Base-by-base conservation (phyloP, 2,329 filamentous ascomycete species). In the Epichloe amarillans region DNA sequence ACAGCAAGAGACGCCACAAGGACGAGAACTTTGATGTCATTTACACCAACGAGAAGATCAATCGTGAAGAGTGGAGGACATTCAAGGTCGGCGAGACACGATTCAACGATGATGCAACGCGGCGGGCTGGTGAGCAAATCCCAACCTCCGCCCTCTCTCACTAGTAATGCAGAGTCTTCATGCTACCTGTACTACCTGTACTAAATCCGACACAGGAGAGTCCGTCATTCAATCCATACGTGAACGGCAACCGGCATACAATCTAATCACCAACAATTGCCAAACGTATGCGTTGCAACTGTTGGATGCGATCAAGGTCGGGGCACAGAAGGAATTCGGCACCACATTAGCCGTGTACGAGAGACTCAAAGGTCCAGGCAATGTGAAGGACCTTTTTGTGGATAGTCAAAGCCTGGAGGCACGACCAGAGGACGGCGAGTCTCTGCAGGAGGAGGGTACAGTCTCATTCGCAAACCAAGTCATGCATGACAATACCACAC, bases 181-280 rank as follows among this genome's bases (percentile, higher is more conserved):
- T 5, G 33, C 10, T 26, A 6, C 15, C 12, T 12, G n/a, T 7
- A 40, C 10, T 26, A 6, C 15, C 12, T 12, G n/a, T 7, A 40
- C 53, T 55, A 8, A 54, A 17, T 11, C n/a, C 4, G 7, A 11
- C 15, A 7, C 49, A 74, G 74, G 71, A 17, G 75, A 79, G 52
- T 72, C 72, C 55, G 72, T 74, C 0, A 79, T 80, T 37, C 68
- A 72, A 19, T 68, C 69, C 15, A 79, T 80, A 58, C 64, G 76
- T 6, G 61, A 68, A 36, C 69, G 65, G 47, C 68, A 70, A 10
- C 69, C 75, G 0, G 72, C 65, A 1, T 80, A 80, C 61, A 79
- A 79, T 50, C 68, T 80, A 50, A 79, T 80, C 59, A 74, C 67
- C 54, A 80, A 80, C 60, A 80, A 80, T 61, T 80, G 77, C 60